Evolutionary conservation across 164 flowering plant species (phyloP).

Genomic region (Amborella trichopoda): DNA sequence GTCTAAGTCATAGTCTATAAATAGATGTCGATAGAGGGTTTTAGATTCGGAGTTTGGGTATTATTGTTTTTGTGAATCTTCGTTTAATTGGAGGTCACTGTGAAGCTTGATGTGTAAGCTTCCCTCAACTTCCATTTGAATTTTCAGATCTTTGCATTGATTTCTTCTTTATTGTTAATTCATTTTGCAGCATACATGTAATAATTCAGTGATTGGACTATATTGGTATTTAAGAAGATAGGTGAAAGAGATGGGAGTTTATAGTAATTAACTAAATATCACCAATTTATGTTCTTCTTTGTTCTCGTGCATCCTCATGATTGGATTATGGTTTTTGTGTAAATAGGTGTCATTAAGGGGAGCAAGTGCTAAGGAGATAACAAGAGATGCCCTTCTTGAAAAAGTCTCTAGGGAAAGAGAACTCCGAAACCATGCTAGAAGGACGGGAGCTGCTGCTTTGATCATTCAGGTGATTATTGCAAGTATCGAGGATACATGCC

Average conservation of each 20-base stretch:
- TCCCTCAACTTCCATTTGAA: no score
- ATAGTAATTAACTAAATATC: not conserved
- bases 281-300: not conserved
- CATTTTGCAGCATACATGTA: no score
- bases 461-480: conserved; percentile 57
- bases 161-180: no score
- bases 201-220: no score
- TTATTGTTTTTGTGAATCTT: no score
- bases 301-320: not conserved
- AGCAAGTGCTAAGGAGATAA: conserved; percentile 77
- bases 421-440: conserved; percentile 54
- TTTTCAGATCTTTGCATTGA: no score
- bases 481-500: no score
- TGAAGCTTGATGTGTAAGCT: no score
- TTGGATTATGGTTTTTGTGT: not conserved
- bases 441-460: conserved; percentile 54
- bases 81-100: no score
- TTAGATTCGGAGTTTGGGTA: no score
- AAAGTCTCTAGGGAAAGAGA: conserved; percentile 69
- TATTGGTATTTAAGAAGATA: not conserved
- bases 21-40: no score
- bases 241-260: not conserved
- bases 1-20: no score
- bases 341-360: conserved; percentile 82
- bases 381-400: conserved; percentile 73